A percentile compares a stretch with the other conserved stretches of the same genome.
Evolutionary conservation across 192 early-diverging fungal genomes (phyloP).

Genomic region (Backusella parvicylindrica): DNA sequence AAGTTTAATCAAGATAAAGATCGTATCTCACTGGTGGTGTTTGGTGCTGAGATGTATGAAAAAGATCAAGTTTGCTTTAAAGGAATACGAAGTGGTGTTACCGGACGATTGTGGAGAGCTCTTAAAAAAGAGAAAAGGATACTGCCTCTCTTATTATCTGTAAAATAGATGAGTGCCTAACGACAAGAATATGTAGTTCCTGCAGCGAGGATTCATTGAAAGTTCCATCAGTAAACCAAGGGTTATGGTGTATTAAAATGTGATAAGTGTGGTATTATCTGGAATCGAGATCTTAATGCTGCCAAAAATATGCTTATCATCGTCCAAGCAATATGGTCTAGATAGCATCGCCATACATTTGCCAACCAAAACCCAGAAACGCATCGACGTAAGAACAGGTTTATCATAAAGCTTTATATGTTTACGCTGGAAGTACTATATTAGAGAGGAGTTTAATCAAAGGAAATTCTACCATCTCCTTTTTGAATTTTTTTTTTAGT

Average conservation of each 20-base stretch:
- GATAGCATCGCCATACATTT: too few relatives aligned
- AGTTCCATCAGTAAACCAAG: too few relatives aligned
- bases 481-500: too few relatives aligned
- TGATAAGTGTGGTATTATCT: neutral
- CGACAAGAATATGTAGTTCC: neutral
- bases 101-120: too few relatives aligned
- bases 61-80: neutral
- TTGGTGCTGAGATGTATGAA: neutral
- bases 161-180: neutral
- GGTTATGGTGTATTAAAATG: neutral
- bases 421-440: too few relatives aligned
- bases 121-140: neutral
- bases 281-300: neutral
- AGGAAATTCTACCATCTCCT: too few relatives aligned
- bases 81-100: neutral
- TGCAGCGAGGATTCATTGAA: neutral
- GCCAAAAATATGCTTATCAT: neutral
- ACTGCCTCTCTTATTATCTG: neutral
- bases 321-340: neutral
- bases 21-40: neutral
- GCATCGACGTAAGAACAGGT: too few relatives aligned
- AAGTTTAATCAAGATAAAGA: neutral
- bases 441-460: too few relatives aligned
- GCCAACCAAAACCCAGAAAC: too few relatives aligned
- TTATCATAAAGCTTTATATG: too few relatives aligned